Evolutionary conservation across 2,329 filamentous ascomycete species (phyloP), one percentile per base, ranked within the genome.

Genomic region (Colletotrichum falcatum): DNA sequence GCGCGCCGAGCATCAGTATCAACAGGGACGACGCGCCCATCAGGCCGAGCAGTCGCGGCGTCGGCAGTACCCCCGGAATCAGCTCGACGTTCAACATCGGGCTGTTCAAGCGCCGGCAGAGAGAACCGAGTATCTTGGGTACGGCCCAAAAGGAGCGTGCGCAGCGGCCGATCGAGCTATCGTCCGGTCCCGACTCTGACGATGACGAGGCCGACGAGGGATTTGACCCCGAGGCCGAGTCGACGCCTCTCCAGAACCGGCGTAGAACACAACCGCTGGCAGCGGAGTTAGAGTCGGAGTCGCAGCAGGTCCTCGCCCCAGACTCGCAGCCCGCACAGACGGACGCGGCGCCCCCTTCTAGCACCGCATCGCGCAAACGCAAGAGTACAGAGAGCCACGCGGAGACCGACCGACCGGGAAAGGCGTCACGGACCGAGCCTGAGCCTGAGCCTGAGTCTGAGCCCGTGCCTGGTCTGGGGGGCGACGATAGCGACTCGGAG

Each of bases 221-320:
- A 66, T 91, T 89, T 76, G 85, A 83, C 61, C 91, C 86, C 0
- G 90, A 92, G 66, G 90, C 89, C 35, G 90, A 92, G 80, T 91
- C 90, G 20, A 93, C 91, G 8, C 91, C 91, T 4, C 76, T 91
- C 33, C 60, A 61, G 33, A 87, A 89, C 68, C 79, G 85, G 26
- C 81, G 82, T 44, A 86, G 82, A 71, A 81, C 80, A 49, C 78
- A 78, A n/a, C 70, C 46, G 75, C 78, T 37, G 70, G 61, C 63
- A 35, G 28, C 46, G 8, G 69, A 70, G 35, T 54, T 55, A 48
- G 61, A 65, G 53, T 18, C 49, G 65, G 68, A 65, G 65, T 72
- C 54, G 71, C 74, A 58, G 78, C 79, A 20, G 74, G 74, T 56
- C 62, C 70, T 33, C 73, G 76, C 49, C 56, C 73, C 42, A 72